Conservation (phyloP, 768 basidiomycete species). For the Boletus insuetus region DNA sequence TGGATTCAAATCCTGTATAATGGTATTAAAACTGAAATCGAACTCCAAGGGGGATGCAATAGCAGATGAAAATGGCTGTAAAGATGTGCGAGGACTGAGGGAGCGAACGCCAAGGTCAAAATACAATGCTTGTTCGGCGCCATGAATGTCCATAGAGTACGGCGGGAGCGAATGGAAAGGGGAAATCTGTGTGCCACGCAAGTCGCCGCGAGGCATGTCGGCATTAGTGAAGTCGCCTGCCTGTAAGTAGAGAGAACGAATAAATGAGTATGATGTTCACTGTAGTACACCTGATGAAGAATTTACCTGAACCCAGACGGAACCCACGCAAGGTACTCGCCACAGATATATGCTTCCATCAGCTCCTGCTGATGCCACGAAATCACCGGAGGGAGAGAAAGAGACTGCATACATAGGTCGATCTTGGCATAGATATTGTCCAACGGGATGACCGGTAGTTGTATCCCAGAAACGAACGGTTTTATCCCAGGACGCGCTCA, state of each 20-base stretch:
- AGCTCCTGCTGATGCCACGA: not conserved
- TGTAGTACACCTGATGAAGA: no score
- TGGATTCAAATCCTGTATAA: no score
- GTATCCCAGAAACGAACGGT: conserved; percentile 8
- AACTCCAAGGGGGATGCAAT: not conserved
- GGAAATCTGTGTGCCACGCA: not conserved
- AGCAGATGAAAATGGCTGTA: not conserved
- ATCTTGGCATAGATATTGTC: not conserved
- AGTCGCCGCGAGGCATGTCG: no score
- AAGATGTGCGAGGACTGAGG: not conserved
- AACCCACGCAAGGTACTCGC: no score
- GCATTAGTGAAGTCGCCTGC: no score
- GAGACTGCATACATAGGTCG: not conserved
- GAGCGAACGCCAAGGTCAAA: not conserved
- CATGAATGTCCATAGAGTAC: not conserved
- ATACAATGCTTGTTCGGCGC: not conserved
- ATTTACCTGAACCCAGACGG: no score
- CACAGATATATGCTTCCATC: not conserved
- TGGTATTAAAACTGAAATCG: no score
- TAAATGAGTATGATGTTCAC: no score
- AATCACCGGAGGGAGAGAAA: conserved; percentile 4
- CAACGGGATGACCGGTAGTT: not conserved
- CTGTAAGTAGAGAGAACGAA: no score
- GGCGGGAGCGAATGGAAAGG: not conserved
- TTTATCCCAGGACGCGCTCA: not conserved